Evolutionary conservation across 306 rosid species (phyloP).

Genomic region (Crotalaria pallida): DNA sequence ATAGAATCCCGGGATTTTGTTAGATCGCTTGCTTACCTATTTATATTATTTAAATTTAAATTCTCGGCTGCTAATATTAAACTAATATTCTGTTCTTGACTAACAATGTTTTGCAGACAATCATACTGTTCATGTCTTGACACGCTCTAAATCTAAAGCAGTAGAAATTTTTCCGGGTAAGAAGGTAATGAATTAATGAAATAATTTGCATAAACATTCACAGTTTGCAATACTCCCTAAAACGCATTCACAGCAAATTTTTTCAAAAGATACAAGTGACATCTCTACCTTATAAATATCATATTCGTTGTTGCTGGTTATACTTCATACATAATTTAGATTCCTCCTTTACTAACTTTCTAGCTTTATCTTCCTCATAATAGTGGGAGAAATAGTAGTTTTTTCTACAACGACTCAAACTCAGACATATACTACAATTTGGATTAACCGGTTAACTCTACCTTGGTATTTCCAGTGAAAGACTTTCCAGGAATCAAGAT

Average conservation of each 20-base stretch:
- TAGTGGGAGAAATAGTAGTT: background rate
- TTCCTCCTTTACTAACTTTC: background rate
- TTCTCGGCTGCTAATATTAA: background rate
- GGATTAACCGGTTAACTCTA: slow-evolving; percentile 22
- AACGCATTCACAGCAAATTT: background rate
- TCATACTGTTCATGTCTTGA: slow-evolving; percentile 70
- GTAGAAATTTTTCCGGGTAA: slow-evolving; percentile 95
- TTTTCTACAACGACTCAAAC: background rate
- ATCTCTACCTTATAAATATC: background rate
- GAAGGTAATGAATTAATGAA: slow-evolving; percentile 69
- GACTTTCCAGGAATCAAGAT: slow-evolving; percentile 81
- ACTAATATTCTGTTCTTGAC: slow-evolving; percentile 19
- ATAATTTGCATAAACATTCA: slow-evolving; percentile 14
- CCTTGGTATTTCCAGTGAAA: slow-evolving; percentile 45
- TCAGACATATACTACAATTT: slow-evolving; percentile 6
- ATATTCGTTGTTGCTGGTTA: background rate
- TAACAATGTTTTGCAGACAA: slow-evolving; percentile 52
- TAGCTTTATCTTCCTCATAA: background rate
- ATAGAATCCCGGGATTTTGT: slow-evolving; percentile 9
- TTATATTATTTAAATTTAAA: background rate
- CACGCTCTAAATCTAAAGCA: slow-evolving; percentile 86
- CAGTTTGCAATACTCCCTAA: slow-evolving; percentile 3
- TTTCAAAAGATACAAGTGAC: background rate
- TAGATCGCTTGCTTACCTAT: background rate
- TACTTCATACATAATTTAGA: background rate